Base-by-base conservation (phyloP, 495 filamentous ascomycete species). In the Cenococcum geophilum region DNA sequence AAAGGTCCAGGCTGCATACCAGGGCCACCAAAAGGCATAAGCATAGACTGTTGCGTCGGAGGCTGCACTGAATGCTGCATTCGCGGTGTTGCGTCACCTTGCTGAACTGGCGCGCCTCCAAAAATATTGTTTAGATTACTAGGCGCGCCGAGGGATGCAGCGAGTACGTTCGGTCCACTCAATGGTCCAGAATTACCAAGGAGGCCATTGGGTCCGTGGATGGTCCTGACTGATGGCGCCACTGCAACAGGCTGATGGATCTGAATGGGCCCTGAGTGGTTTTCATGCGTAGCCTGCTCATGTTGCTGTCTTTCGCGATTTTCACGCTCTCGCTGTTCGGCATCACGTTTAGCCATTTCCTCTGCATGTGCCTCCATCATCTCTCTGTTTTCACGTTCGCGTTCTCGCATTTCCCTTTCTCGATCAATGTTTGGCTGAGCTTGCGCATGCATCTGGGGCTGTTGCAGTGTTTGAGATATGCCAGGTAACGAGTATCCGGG, bases 221-320 rank as follows among this genome's bases (percentile, higher is more conserved):
- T 91, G 37, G 84, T 87, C 8, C 89, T 78, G 16, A 90, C 82
- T 16, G 61, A 61, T 22, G 73, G 74, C 1, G 70, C 72, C 1
- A 76, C 74, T 16, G 91, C 91, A 52, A 95, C 89, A 1, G 91
- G 91, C 69, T 96, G 91, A 70, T 96, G 91, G 66, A 96, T 82
- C 27, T 89, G 89, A 53, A 96, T 86, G 0, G 90, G 87, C 36
- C 85, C 88, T 12, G 88, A 84, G 64, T 89, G 89, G 72, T 87
- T 91, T 71, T 95, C 89, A 62, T 91, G 89, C 14, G 88, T 83
- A 48, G 79, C 76, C 42, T 76, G 75, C 49, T 84, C 80, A n/a
- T 78, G 69, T 47, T 73, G 72, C 61, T 76, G 73, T 36, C 72
- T 61, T 57, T 85, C 81, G 10, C 76, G 74, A 47, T 81, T 77